A percentile compares a stretch with the other conserved stretches of the same genome.
Conservation (phyloP, 2,329 filamentous ascomycete species). For the Elsinoe arachidis region DNA sequence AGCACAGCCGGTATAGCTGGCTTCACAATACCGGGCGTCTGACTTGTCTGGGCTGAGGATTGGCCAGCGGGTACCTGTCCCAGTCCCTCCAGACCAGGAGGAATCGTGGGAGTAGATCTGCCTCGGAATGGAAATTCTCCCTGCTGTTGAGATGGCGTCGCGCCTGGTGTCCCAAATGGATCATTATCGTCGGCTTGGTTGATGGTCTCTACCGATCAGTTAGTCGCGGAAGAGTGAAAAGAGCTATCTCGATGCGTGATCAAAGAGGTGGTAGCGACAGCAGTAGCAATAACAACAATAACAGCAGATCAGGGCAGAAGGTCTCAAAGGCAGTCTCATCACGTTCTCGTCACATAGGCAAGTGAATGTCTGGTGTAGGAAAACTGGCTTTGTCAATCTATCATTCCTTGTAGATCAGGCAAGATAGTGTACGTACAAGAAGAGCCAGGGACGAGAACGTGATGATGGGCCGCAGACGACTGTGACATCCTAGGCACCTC, state of each 20-base stretch:
- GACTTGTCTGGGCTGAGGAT: not conserved
- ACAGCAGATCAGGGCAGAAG: not conserved
- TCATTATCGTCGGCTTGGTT: slow-evolving; percentile 6
- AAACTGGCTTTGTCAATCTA: slow-evolving; percentile 20
- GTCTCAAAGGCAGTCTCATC: slow-evolving; percentile 5
- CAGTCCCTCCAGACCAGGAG: slow-evolving; percentile 28
- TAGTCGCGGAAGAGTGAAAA: slow-evolving; percentile 3
- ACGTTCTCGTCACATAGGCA: slow-evolving; percentile 14
- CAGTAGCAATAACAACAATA: not conserved
- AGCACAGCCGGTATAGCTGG: not conserved
- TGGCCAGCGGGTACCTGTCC: slow-evolving; percentile 11
- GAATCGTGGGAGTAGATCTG: slow-evolving; percentile 28
- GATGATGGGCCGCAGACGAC: slow-evolving; percentile 15
- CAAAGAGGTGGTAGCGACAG: not conserved
- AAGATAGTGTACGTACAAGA: slow-evolving; percentile 18
- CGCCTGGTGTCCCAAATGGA: slow-evolving; percentile 6
- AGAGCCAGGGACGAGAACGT: slow-evolving; percentile 15
- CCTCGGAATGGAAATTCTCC: slow-evolving; percentile 16
- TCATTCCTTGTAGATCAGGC: slow-evolving; percentile 17
- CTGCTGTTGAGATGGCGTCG: not conserved
- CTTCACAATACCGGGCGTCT: not conserved
- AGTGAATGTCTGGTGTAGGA: slow-evolving; percentile 12
- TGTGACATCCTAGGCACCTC: slow-evolving; percentile 8
- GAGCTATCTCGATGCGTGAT: not conserved
- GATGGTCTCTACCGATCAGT: slow-evolving; percentile 2